These are phyloP conservation scores for Gleditsia sinensis DNA, from an alignment of 306 rosid species.

Conservation along the genomic window DNA sequence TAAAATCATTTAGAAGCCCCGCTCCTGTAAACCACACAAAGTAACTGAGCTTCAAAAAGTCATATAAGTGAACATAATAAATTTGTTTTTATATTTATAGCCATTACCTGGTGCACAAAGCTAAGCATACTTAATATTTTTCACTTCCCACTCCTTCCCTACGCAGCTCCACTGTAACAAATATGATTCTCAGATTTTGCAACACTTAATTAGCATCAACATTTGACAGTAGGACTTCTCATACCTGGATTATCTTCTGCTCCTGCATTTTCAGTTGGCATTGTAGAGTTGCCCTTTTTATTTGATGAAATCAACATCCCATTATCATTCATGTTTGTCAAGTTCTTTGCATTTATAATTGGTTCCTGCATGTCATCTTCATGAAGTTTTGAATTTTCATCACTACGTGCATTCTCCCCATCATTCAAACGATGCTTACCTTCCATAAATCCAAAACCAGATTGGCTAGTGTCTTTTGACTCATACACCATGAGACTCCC, in stretches of 20 bases:
- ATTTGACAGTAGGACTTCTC: constrained; percentile 17
- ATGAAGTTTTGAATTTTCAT: constrained; percentile 36
- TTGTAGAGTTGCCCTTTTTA: constrained; percentile 35
- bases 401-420: constrained; percentile 47
- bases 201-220: constrained; percentile 16
- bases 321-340: constrained; percentile 32
- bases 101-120: constrained; percentile 52
- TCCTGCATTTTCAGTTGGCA: constrained; percentile 36
- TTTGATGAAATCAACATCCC: constrained; percentile 37
- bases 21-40: constrained; percentile 50
- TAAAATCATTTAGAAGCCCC: constrained; percentile 37
- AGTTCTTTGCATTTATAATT: constrained; percentile 31
- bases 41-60: constrained; percentile 31
- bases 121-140: constrained; percentile 34
- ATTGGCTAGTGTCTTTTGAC: constrained; percentile 38
- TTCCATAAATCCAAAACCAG: constrained; percentile 51
- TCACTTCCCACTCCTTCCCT: constrained; percentile 45
- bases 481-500: constrained; percentile 46
- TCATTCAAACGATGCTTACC: constrained; percentile 45
- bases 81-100: constrained; percentile 19
- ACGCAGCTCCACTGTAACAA: constrained; percentile 45
- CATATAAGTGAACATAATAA: constrained; percentile 1
- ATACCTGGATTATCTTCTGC: constrained; percentile 43
- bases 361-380: constrained; percentile 41
- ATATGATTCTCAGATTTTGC: constrained; percentile 30